Evolutionary conservation across 1,284 basidiomycete genomes (phyloP).

Genomic region (Pisolithus thermaeus): DNA sequence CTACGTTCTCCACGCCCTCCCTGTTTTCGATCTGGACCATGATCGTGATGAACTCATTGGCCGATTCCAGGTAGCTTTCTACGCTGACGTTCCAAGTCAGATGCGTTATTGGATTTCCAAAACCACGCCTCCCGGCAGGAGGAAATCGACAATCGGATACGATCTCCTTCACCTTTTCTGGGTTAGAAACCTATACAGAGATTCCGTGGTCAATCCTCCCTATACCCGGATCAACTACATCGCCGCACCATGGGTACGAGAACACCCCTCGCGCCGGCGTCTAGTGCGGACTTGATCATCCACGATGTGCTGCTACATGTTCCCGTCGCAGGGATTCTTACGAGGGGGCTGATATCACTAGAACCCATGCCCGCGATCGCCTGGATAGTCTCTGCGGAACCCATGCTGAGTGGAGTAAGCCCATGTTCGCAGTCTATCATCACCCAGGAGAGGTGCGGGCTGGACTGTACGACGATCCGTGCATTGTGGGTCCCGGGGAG

Average conservation of each 20-base stretch:
- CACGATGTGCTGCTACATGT: conserved; percentile 47
- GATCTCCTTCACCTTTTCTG: conserved; percentile 50
- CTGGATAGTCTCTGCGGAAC: conserved; percentile 47
- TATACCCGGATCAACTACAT: not conserved
- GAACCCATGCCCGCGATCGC: conserved; percentile 42
- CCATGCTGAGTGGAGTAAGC: conserved; percentile 46
- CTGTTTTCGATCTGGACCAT: conserved; percentile 65
- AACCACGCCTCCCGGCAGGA: conserved; percentile 52
- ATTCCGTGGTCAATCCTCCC: not conserved
- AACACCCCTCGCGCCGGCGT: conserved; percentile 56
- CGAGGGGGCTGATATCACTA: conserved; percentile 45
- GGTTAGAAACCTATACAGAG: conserved; percentile 45
- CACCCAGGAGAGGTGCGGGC: conserved; percentile 54
- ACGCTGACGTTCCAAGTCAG: conserved; percentile 46
- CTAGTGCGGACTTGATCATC: conserved; percentile 66
- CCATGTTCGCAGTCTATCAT: conserved; percentile 65
- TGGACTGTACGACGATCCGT: conserved; percentile 48
- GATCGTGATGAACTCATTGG: conserved; percentile 53
- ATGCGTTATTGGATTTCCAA: conserved; percentile 57
- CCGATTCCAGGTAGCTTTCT: conserved; percentile 47
- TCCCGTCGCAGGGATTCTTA: conserved; percentile 58
- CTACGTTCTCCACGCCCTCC: conserved; percentile 54
- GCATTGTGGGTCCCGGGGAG: conserved; percentile 50
- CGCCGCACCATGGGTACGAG: conserved; percentile 57
- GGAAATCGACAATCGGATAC: conserved; percentile 54